Conservation (phyloP, 441 rosid species). For the Capsella rubella region DNA sequence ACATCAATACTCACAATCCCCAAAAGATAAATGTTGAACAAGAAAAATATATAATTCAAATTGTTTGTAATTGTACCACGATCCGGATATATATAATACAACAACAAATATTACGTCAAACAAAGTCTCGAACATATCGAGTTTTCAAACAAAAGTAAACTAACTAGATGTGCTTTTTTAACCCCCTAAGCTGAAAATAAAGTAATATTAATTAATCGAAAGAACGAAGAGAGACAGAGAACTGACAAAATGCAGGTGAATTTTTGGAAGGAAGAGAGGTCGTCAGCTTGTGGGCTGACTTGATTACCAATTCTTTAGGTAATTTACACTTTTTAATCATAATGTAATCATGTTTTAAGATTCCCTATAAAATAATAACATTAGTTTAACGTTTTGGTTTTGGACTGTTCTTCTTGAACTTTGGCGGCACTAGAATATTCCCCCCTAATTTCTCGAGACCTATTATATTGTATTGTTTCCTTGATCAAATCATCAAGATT, state of each 20-base stretch:
- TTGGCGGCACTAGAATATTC: slow-evolving; percentile 93
- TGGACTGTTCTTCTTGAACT: slow-evolving; percentile 90
- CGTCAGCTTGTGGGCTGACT: slow-evolving; percentile 94
- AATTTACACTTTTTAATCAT: slow-evolving; percentile 70
- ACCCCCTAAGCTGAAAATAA: slow-evolving; percentile 11
- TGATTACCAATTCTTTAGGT: slow-evolving; percentile 46
- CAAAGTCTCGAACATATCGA: slow-evolving; percentile 32
- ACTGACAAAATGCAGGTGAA: slow-evolving; percentile 92
- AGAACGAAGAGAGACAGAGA: slow-evolving; percentile 56
- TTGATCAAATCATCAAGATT: slow-evolving; percentile 32
- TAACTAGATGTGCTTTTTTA: slow-evolving; percentile 22
- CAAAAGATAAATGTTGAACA: not conserved
- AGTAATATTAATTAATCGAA: slow-evolving; percentile 30
- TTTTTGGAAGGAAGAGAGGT: slow-evolving; percentile 69
- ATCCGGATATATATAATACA: not conserved
- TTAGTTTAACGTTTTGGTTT: slow-evolving; percentile 53
- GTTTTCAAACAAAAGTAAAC: slow-evolving; percentile 33
- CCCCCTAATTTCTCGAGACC: slow-evolving; percentile 67
- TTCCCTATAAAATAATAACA: slow-evolving; percentile 30
- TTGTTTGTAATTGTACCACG: not conserved
- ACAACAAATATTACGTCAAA: not conserved
- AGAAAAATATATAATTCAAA: not conserved
- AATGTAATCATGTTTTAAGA: slow-evolving; percentile 77
- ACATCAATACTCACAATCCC: not conserved
- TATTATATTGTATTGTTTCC: slow-evolving; percentile 26